Base-by-base conservation (phyloP, 148 eudicot species). In the Vaccinium vitisidaea region DNA sequence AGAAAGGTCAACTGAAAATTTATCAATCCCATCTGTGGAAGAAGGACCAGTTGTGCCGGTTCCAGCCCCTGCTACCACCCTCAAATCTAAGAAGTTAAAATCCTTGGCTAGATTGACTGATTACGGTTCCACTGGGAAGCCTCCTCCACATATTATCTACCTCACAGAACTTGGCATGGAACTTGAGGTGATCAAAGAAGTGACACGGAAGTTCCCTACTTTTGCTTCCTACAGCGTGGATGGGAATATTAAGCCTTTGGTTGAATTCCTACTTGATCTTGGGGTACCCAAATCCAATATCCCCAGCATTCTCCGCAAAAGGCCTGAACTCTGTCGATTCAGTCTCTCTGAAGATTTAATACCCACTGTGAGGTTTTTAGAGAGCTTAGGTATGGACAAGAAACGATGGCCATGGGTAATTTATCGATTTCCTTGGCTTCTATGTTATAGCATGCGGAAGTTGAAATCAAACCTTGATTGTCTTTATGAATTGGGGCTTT, bases 151-250 rank as follows among this genome's bases (percentile, higher is more conserved):
- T 83, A 79, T 95, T 77, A 49, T 83, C 74, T 95, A 93, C 88
- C 94, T 95, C 65, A 85, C 90, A 46, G 93, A 95, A 80, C 94
- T 95, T 55, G 98, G 98, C 52, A 92, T 95, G 94, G 92, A 92
- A 56, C 89, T 92, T 21, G 92, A 93, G 82, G 77, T 85, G 56
- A 92, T 95, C 58, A 92, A 91, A 82, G 88, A 89, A 83, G 88
- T 92, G 50, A 92, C 88, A 39, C 91, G 90, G 19, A 92, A 88
- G 87, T 95, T 93, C 84, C 98, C 96, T 25, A 89, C 96, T 79
- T 95, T 95, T 85, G 98, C 96, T 73, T 90, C 90, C 88, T 95
- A 92, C 86, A 95, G 98, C 83, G 87, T 95, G 85, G 96, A 94
- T 39, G 94, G 96, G 53, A 92, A 95, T 88, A 93, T 43, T 43